A percentile compares a stretch with the other conserved stretches of the same genome.
Evolutionary conservation across 768 basidiomycete genomes (phyloP).

Genomic region (Paxillus rubicundulus): DNA sequence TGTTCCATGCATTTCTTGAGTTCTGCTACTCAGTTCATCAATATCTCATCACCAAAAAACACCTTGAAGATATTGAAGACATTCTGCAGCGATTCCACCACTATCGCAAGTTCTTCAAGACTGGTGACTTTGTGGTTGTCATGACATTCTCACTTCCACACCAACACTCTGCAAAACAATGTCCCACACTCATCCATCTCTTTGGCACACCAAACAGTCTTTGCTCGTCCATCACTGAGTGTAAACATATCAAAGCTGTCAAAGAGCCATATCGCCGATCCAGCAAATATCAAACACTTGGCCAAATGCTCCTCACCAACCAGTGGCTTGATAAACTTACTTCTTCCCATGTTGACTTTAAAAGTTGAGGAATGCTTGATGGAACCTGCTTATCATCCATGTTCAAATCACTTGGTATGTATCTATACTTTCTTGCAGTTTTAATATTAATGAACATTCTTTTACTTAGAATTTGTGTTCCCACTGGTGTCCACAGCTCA

Average conservation of each 20-base stretch:
- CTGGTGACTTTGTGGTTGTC: slow-evolving; percentile 9
- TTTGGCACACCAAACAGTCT: slow-evolving; percentile 26
- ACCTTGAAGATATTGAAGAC: slow-evolving; percentile 16
- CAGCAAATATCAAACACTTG: slow-evolving; percentile 4
- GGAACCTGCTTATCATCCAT: not conserved
- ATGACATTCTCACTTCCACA: slow-evolving; percentile 25
- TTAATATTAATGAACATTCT: too few species aligned
- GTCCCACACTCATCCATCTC: slow-evolving; percentile 13
- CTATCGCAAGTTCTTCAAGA: slow-evolving; percentile 17
- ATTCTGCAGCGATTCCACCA: slow-evolving; percentile 21
- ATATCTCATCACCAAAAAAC: slow-evolving; percentile 13
- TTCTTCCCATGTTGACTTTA: slow-evolving; percentile 19
- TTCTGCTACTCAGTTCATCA: slow-evolving; percentile 32
- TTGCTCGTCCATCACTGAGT: slow-evolving; percentile 12
- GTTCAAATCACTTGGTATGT: not conserved
- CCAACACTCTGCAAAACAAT: slow-evolving; percentile 34
- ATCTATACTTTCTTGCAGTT: too few species aligned
- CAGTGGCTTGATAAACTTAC: slow-evolving; percentile 28
- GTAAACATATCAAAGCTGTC: slow-evolving; percentile 35
- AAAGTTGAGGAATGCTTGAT: slow-evolving; percentile 19
- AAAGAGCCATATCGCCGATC: slow-evolving; percentile 34
- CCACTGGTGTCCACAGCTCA: too few species aligned
- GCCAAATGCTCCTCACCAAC: slow-evolving; percentile 20
- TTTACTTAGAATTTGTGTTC: too few species aligned
- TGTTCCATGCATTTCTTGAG: not conserved